Evolutionary conservation across 1,139 yeast genomes (phyloP), one percentile per base, ranked within the genome.

Genomic region (Meyerozyma guilliermondii): DNA sequence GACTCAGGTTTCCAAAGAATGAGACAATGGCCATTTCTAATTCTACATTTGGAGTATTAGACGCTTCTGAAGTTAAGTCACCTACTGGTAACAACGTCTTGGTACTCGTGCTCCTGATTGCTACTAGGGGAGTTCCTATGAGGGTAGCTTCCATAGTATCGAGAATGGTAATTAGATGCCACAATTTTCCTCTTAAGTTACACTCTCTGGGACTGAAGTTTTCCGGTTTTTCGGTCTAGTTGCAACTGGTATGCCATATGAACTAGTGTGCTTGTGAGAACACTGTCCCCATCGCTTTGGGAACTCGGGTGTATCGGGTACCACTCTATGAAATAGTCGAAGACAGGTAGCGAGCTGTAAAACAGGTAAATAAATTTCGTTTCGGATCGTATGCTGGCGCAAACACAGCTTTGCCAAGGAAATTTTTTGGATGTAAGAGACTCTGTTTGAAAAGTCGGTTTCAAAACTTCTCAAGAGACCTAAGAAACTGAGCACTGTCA

Each of bases 71-170:
- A 8, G 33, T 29, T 29, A 29, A 14, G n/a, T 29, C 33, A 8
- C 17, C 33, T 16, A 29, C 33, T 29, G 33, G 33, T 14, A 29
- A 10, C n/a, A 33, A 20, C 24, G 13, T 10, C 16, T 17, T 33
- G 14, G 36, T 10, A 18, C 14, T 7, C 4, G 3, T 29, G 4
- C 4, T 29, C 17, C 33, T 13, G 24, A 18, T n/a, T 4, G 18
- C 36, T 4, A 14, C 11, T 9, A 33, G 10, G 4, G 36, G 36
- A 10, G 24, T 20, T 11, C 36, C 36, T 18, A 33, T 10, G 10
- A 20, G 9, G 13, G 36, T 33, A 5, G 36, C 36, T 33, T 33
- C 36, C 36, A 33, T 33, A 10, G 36, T 33, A 20, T 33, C 36
- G 8, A 20, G 23, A 33, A 33, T 20, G 4, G 16, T 20, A 5